Percentiles rank a stretch among this genome's conserved stretches.
Conservation (phyloP, 2,329 filamentous ascomycete species). For the Colletotrichum graminicola region DNA sequence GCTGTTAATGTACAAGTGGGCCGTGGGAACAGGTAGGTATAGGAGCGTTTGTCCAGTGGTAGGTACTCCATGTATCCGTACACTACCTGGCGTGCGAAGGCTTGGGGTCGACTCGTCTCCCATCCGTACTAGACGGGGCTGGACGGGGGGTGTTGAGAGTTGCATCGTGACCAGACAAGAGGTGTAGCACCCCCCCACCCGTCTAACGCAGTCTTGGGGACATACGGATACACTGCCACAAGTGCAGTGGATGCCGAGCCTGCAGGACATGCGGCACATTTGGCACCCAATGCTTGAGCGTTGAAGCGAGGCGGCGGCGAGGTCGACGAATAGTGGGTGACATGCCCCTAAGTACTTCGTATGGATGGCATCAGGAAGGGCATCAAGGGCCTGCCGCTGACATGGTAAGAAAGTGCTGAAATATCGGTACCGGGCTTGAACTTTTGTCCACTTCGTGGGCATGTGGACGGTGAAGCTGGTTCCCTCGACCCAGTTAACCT, state of each 20-base stretch:
- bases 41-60: neutral
- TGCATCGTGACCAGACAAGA: constrained; percentile 16
- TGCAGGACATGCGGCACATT: constrained; percentile 38
- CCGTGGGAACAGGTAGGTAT: neutral
- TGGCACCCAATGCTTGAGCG: constrained; percentile 37
- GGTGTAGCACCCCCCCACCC: constrained; percentile 32
- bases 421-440: constrained; percentile 13
- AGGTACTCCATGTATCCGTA: neutral
- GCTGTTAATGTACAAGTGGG: neutral
- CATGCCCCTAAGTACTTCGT: too few relatives aligned
- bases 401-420: constrained; percentile 24
- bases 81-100: too few relatives aligned
- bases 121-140: neutral
- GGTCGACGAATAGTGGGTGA: constrained; percentile 11
- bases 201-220: constrained; percentile 29
- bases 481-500: constrained; percentile 28
- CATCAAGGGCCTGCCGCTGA: neutral
- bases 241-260: constrained; percentile 39
- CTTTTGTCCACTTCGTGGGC: neutral
- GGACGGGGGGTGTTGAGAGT: neutral
- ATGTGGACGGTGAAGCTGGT: constrained; percentile 13
- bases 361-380: neutral
- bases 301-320: constrained; percentile 15
- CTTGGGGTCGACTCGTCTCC: neutral
- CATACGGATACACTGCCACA: constrained; percentile 30